Evolutionary conservation across 768 basidiomycete species (phyloP).

Genomic region (Imleria badia): DNA sequence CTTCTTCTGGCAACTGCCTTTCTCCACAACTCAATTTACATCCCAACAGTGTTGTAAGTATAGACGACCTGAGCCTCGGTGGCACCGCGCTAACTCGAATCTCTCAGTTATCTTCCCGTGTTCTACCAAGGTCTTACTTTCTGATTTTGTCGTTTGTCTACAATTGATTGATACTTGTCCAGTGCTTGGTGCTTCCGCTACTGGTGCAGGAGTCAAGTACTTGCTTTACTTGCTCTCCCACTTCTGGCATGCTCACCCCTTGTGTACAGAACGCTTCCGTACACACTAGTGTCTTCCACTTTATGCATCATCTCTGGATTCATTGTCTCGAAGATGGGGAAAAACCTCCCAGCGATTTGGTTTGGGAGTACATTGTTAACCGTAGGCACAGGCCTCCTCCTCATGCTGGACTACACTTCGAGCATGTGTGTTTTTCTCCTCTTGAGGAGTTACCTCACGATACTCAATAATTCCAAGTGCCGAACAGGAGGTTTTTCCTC

Average conservation of each 20-base stretch:
- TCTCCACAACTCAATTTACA: slow-evolving; percentile 62
- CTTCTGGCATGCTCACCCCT: background rate
- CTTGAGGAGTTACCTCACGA: background rate
- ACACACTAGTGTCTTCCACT: slow-evolving; percentile 55
- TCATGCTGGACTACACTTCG: slow-evolving; percentile 57
- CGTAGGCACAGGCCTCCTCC: slow-evolving; percentile 72
- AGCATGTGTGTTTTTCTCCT: slow-evolving; percentile 36
- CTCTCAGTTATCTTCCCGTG: slow-evolving; percentile 59
- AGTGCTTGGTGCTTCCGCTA: slow-evolving; percentile 70
- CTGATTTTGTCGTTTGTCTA: background rate
- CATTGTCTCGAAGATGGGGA: slow-evolving; percentile 53
- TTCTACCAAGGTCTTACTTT: slow-evolving; percentile 54
- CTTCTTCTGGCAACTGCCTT: slow-evolving; percentile 56
- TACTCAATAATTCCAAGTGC: slow-evolving; percentile 40
- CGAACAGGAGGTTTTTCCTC: slow-evolving; percentile 58
- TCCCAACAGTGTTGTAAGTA: slow-evolving; percentile 39
- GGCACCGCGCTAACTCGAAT: background rate
- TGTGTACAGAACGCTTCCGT: slow-evolving; percentile 64
- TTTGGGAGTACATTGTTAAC: slow-evolving; percentile 54
- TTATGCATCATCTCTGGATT: slow-evolving; percentile 59
- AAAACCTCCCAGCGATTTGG: slow-evolving; percentile 67
- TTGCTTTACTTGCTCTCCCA: slow-evolving; percentile 38
- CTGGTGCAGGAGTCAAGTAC: slow-evolving; percentile 63
- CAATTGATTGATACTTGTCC: background rate
- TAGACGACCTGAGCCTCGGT: background rate